Evolutionary conservation across 1,284 basidiomycete species (phyloP), one percentile per base, ranked within the genome.

Genomic region (Papiliotrema flavescens): DNA sequence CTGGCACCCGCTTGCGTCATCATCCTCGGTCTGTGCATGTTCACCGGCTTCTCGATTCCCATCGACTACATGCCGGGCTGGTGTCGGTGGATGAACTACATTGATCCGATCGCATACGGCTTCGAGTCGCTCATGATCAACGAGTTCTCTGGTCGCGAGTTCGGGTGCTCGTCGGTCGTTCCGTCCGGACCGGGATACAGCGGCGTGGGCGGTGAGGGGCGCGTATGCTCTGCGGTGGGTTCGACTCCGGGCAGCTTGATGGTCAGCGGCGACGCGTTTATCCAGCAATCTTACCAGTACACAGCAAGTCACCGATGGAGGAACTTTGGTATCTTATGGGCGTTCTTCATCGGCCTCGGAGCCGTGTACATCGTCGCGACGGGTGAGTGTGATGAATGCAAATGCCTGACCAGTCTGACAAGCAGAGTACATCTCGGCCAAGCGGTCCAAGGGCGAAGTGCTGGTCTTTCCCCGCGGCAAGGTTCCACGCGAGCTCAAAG

Each of bases 281-380:
- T 90, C 35, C 61, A 59, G 17, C 69, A 83, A 0, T 82, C 84
- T 0, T 94, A 81, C 70, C 79, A 76, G 0, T 94, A 89, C 72
- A 66, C 75, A 19, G 81, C 81, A 54, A 71, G 69, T 22, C 76
- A 90, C 66, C 69, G 85, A 7, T 91, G 89, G 89, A 80, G 82
- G 26, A 82, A 85, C 66, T 78, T 82, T 56, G 84, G 83, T 37
- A 81, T 85, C 51, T 63, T 83, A 50, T 55, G 82, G 49, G 81
- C 69, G 0, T 85, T 84, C 67, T 75, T 80, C 52, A n/a, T 82
- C 50, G 75, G 70, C 49, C 83, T 84, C 68, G 15, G 73, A 76
- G 39, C 62, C 6, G 62, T 78, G 26, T 82, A 85, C 57, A 78
- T 86, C 37, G 28, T 78, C 51, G 81, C 83, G 48, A 81, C 83